Conservation (phyloP, 75 land plant species). For the Selaginella moellendorffii region DNA sequence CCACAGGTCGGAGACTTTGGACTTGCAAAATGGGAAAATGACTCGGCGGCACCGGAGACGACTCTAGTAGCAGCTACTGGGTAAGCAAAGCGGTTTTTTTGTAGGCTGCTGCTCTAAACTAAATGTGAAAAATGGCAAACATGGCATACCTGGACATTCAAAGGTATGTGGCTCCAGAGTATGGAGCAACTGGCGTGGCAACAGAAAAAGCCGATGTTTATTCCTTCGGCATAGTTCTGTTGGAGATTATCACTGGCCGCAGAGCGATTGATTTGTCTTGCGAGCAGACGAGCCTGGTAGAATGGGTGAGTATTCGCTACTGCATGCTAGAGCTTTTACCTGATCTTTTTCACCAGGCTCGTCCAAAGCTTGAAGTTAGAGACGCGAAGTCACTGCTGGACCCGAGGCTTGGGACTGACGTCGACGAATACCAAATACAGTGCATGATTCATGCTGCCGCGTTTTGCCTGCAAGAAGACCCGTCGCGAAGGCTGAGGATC, state of each 20-base stretch:
- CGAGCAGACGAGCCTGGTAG: background rate
- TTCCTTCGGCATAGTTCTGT: background rate
- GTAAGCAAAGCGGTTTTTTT: background rate
- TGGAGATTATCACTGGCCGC: background rate
- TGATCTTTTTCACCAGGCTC: no score
- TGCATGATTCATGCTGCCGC: background rate
- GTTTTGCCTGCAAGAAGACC: background rate
- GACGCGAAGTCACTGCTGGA: background rate
- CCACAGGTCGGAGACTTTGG: background rate
- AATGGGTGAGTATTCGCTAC: conserved; percentile 1
- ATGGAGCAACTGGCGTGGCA: background rate
- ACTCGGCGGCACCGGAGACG: background rate
- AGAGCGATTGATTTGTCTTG: background rate
- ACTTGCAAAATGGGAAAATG: background rate
- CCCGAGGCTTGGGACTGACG: background rate
- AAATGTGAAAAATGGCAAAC: no score
- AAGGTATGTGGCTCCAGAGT: background rate
- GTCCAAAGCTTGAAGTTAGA: background rate
- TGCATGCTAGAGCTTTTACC: no score
- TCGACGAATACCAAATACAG: background rate
- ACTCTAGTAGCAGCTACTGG: background rate
- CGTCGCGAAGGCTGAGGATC: background rate
- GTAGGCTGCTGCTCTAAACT: no score
- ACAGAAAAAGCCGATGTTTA: background rate
- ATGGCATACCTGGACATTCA: no score